Evolutionary conservation across 345 rosid species (phyloP).

Genomic region (Microthlaspi erraticum): DNA sequence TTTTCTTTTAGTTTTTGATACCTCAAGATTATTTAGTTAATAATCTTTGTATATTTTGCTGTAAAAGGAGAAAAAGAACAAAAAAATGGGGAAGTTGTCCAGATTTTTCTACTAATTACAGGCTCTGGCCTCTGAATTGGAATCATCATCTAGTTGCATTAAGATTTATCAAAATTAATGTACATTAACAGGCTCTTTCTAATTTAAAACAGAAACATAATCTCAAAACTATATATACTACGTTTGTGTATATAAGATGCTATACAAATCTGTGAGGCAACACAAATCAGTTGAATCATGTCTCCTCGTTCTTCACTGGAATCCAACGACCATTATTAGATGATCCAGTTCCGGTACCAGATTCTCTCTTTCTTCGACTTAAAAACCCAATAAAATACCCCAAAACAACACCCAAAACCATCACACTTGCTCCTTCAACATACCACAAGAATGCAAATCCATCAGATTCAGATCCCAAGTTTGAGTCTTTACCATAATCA

Average conservation of each 20-base stretch:
- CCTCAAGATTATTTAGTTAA: slow-evolving; percentile 13
- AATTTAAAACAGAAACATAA: no score
- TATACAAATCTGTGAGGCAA: slow-evolving; percentile 24
- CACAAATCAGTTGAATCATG: slow-evolving; percentile 43
- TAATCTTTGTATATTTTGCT: slow-evolving; percentile 38
- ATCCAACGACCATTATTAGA: slow-evolving; percentile 57
- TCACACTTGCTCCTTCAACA: slow-evolving; percentile 67
- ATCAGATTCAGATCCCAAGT: slow-evolving; percentile 31
- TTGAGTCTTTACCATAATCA: slow-evolving; percentile 25
- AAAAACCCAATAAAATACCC: slow-evolving; percentile 73
- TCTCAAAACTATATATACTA: no score
- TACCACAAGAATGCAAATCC: slow-evolving; percentile 54
- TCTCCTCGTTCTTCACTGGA: slow-evolving; percentile 64
- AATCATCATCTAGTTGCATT: no score
- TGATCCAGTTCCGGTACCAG: slow-evolving; percentile 33
- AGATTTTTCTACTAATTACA: not conserved
- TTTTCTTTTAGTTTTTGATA: not conserved
- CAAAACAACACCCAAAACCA: slow-evolving; percentile 67
- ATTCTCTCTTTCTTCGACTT: slow-evolving; percentile 57
- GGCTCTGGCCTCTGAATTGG: no score
- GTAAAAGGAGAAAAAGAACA: not conserved
- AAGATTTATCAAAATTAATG: no score
- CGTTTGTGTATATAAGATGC: slow-evolving; percentile 8
- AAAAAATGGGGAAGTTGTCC: not conserved
- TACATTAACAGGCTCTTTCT: no score